Conservation (phyloP, 192 early-diverging fungal genomes). For the Coemansia sp. region DNA sequence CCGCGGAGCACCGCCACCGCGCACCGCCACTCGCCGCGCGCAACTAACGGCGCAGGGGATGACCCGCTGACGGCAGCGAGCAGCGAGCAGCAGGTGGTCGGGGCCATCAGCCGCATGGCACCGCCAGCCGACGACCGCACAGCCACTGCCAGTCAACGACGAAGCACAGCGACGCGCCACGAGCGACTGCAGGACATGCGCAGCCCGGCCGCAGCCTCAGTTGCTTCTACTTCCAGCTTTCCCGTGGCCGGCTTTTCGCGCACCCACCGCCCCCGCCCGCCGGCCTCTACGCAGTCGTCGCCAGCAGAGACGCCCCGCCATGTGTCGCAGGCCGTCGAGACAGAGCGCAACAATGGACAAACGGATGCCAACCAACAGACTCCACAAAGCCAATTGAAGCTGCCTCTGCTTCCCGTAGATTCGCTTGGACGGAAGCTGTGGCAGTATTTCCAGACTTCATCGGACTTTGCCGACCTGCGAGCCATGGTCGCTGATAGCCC, state of each 20-base stretch:
- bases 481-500: conserved; percentile 37
- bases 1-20: conserved; percentile 18
- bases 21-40: not conserved
- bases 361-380: not conserved
- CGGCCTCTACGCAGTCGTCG: not conserved
- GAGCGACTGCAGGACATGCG: conserved; percentile 30
- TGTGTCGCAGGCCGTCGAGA: not conserved
- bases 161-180: conserved; percentile 18
- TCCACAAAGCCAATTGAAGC: not conserved
- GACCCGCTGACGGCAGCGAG: conserved; percentile 25
- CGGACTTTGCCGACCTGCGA: conserved; percentile 32
- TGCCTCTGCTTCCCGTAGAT: conserved; percentile 18
- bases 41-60: conserved; percentile 6
- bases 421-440: conserved; percentile 43
- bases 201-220: conserved; percentile 7
- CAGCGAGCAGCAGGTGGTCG: conserved; percentile 13
- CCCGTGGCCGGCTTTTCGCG: not conserved
- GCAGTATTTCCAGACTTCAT: conserved; percentile 33
- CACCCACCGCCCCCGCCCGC: not conserved
- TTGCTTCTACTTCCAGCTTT: not conserved
- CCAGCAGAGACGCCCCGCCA: not conserved
- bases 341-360: not conserved
- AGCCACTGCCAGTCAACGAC: conserved; percentile 6
- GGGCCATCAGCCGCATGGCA: conserved; percentile 27
- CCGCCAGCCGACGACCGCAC: conserved; percentile 27